A percentile compares a stretch with the other conserved stretches of the same genome.
phyloP scores from a whole-genome alignment of 768 basidiomycete genomes.

The Russula emetica region DNA sequence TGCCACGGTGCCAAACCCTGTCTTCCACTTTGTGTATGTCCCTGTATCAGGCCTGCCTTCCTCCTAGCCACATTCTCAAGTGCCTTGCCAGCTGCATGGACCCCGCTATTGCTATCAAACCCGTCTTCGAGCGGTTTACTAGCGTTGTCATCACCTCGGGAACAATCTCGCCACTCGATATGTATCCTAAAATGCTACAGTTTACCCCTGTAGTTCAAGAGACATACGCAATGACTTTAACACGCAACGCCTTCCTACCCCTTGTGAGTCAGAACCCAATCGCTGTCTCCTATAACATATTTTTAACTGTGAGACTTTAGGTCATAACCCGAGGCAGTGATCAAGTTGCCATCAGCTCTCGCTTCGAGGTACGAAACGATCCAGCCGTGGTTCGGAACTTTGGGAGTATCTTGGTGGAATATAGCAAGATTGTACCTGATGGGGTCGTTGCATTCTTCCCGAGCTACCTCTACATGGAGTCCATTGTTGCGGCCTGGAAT shows the following conservation, averaged over 20 bases:
- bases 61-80: slow-evolving; percentile 2
- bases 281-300: slow-evolving; percentile 7
- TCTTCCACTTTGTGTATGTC: slow-evolving; percentile 91
- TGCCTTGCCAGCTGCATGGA: slow-evolving; percentile 76
- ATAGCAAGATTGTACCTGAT: slow-evolving; percentile 96
- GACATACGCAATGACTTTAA: slow-evolving; percentile 96
- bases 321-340: slow-evolving; percentile 98
- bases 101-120: slow-evolving; percentile 94
- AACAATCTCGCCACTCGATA: slow-evolving; percentile 96
- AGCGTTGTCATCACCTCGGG: slow-evolving; percentile 98
- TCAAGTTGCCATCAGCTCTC: slow-evolving; percentile 96
- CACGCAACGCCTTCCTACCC: slow-evolving; percentile 93
- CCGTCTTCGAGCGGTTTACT: slow-evolving; percentile 96
- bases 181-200: slow-evolving; percentile 99
- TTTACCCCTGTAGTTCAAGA: slow-evolving; percentile 97
- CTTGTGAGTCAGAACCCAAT: slow-evolving; percentile 49
- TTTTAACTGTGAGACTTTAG: slow-evolving; percentile 38
- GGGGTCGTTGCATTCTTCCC: slow-evolving; percentile 99
- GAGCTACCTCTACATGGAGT: slow-evolving; percentile 99
- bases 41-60: slow-evolving; percentile 20
- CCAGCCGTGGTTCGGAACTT: slow-evolving; percentile 99
- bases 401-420: slow-evolving; percentile 95
- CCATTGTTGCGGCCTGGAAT: slow-evolving; percentile 99
- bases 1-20: slow-evolving; percentile 96
- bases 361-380: slow-evolving; percentile 98